These are phyloP conservation scores for Russula dissimulans DNA, from an alignment of 768 basidiomycete genomes.

Conservation along the genomic window DNA sequence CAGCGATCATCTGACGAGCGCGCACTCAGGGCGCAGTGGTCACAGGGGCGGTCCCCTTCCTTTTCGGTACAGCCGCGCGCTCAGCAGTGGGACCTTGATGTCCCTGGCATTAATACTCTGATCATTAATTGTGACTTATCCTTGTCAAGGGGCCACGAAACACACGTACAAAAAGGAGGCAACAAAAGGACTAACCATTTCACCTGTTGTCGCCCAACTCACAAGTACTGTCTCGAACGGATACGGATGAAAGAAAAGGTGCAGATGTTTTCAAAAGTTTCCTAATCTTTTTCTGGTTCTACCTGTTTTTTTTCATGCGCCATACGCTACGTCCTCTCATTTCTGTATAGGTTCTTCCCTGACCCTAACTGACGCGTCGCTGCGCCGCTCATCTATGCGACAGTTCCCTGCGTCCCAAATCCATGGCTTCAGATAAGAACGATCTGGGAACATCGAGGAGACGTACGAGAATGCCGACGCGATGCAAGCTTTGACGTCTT, in stretches of 20 bases:
- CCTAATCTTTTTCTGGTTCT: constrained; percentile 21
- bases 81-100: too few relatives aligned
- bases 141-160: too few relatives aligned
- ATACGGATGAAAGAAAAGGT: neutral
- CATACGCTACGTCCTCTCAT: neutral
- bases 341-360: neutral
- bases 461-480: constrained; percentile 76
- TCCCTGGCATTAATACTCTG: too few relatives aligned
- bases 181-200: too few relatives aligned
- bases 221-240: neutral
- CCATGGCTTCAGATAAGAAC: neutral
- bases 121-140: too few relatives aligned
- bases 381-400: constrained; percentile 7
- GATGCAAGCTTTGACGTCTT: constrained; percentile 80
- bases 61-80: too few relatives aligned
- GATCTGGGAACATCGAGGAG: neutral
- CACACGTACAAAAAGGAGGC: too few relatives aligned
- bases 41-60: too few relatives aligned
- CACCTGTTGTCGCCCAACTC: neutral
- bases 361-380: neutral
- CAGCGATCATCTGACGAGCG: too few relatives aligned
- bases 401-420: constrained; percentile 12
- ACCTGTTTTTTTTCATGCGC: constrained; percentile 10
- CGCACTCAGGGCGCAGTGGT: too few relatives aligned
- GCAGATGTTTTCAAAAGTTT: constrained; percentile 9